phyloP scores from a whole-genome alignment of 495 filamentous ascomycete genomes.

The Clohesyomyces aquaticus region DNA sequence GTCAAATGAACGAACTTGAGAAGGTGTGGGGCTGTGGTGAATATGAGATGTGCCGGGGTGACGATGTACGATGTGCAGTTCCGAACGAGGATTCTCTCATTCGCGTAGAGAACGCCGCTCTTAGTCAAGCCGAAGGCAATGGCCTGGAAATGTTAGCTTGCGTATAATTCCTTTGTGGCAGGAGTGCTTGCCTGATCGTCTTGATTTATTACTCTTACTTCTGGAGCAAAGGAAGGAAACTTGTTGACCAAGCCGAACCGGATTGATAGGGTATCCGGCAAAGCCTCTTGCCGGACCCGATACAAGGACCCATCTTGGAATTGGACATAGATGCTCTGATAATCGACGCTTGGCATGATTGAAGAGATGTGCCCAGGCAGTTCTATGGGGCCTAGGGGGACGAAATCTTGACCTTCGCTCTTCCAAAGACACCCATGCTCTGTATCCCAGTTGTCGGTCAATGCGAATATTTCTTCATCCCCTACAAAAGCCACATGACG shows the following conservation, averaged over 20 bases:
- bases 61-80: constrained; percentile 90
- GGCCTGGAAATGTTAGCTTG: constrained; percentile 13
- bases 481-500: constrained; percentile 42
- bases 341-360: constrained; percentile 21
- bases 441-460: constrained; percentile 33
- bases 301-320: constrained; percentile 19
- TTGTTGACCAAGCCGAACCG: constrained; percentile 8
- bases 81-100: constrained; percentile 69
- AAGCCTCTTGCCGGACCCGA: background rate
- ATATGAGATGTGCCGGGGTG: constrained; percentile 81
- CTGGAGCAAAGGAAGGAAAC: constrained; percentile 27
- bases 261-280: background rate
- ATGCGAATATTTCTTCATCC: constrained; percentile 35
- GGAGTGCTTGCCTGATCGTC: constrained; percentile 36
- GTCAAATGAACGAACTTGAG: constrained; percentile 90
- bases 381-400: constrained; percentile 8
- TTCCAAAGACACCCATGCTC: constrained; percentile 26
- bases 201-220: constrained; percentile 12
- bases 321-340: constrained; percentile 23
- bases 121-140: constrained; percentile 68
- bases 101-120: constrained; percentile 77
- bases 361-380: constrained; percentile 9
- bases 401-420: constrained; percentile 1
- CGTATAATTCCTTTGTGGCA: constrained; percentile 6
- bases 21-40: constrained; percentile 87